Conservation (phyloP, 1,139 yeast genomes). For the Protomyces arabidopsidicola region DNA sequence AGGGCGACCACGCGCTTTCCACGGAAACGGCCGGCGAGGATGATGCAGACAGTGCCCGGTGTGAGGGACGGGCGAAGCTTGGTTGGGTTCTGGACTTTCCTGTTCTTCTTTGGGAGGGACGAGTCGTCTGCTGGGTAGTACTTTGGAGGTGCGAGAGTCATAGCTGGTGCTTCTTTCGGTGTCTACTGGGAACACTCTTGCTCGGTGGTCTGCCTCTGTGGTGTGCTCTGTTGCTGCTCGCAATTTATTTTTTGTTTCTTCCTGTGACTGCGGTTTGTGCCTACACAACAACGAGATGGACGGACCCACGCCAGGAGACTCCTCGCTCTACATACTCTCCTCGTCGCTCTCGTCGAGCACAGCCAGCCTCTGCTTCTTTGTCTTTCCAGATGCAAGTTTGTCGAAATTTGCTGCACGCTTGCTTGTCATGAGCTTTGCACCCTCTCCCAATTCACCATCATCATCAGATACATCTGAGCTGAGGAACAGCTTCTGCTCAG, state of each 20-base stretch:
- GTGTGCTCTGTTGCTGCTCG: too few species aligned
- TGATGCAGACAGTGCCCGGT: conserved; percentile 97
- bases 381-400: neutral
- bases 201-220: too few species aligned
- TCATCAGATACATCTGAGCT: neutral
- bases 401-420: neutral
- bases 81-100: conserved; percentile 86
- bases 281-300: too few species aligned
- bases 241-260: too few species aligned
- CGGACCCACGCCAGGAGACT: too few species aligned
- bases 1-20: conserved; percentile 99
- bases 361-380: neutral
- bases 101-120: conserved; percentile 67
- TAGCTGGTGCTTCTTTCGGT: too few species aligned
- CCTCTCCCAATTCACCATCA: neutral
- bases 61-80: conserved; percentile 94
- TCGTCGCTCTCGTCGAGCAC: neutral
- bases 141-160: conserved; percentile 59
- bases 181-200: too few species aligned
- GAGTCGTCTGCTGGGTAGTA: conserved; percentile 95
- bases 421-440: neutral
- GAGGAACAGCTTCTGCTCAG: neutral
- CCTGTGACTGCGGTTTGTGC: too few species aligned
- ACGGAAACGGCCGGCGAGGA: conserved; percentile 99
- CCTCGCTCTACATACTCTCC: too few species aligned